Base-by-base conservation (phyloP, 306 rosid genomes). In the Trichosanthes cucumerina region DNA sequence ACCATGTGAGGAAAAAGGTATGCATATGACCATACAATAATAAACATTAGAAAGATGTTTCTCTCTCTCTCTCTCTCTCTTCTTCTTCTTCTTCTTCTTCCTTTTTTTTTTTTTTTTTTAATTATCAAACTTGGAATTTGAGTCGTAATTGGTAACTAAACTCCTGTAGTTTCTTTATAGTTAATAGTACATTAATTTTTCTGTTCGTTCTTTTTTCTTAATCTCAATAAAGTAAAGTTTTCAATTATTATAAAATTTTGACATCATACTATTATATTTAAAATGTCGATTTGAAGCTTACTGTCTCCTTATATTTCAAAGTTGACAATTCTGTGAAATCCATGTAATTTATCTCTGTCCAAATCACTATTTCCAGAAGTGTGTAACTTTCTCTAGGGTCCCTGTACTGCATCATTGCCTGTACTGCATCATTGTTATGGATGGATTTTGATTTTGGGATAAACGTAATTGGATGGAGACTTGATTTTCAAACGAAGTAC, bases 1-100 rank as follows among this genome's bases (percentile, higher is more conserved):
- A 95, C 84, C 86, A 93, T 53, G 98, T 91, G 85, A 91, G 98
- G 89, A 92, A 92, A 86, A 84, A 89, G 91, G 98, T 91, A 84
- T 44, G 83, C 80, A 31, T 86, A 75, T 72, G 77, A 72, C 75
- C 52, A 74, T 78, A 72, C 59, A 46, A 56, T 80, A 19, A 76
- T 73, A 49, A 73, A 49, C 60, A 49, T 73, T 72, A 15, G 58
- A 21, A 68, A 11, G 75, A 69, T 69, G 34, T 69, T 41, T 21
- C 74, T 19, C 34, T 69, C n/a, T n/a, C n/a, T n/a, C n/a, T n/a
- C n/a, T n/a, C n/a, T n/a, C n/a, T n/a, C n/a, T n/a, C n/a, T n/a
- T n/a, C n/a, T n/a, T n/a, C n/a, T n/a, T n/a, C n/a, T n/a, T n/a
- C n/a, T n/a, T n/a, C n/a, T n/a, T n/a, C n/a, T n/a, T n/a, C n/a